Evolutionary conservation across 306 rosid genomes (phyloP).

Genomic region (Biancaea sappan): DNA sequence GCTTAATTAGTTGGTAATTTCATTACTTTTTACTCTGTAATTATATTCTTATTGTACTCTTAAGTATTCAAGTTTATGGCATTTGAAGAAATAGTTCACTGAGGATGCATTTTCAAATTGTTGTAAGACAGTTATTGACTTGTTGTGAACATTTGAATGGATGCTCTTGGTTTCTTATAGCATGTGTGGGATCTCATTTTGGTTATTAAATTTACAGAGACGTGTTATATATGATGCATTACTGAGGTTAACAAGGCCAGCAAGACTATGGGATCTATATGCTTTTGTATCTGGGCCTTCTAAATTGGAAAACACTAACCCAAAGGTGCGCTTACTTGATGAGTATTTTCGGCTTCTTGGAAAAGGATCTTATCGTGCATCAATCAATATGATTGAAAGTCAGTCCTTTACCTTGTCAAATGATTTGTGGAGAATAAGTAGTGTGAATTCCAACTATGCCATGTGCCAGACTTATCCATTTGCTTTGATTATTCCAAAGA

Average conservation of each 20-base stretch:
- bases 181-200: conserved; percentile 42
- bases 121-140: not conserved
- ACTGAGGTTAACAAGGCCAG: conserved; percentile 61
- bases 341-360: conserved; percentile 98
- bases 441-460: conserved; percentile 68
- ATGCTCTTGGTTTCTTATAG: conserved; percentile 38
- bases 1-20: not conserved
- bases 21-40: not conserved
- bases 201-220: conserved; percentile 64
- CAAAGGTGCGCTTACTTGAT: conserved; percentile 77
- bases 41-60: conserved; percentile 17
- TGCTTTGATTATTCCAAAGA: conserved; percentile 84
- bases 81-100: not conserved
- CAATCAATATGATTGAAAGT: conserved; percentile 65
- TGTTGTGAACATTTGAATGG: not conserved
- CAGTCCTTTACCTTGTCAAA: conserved; percentile 79
- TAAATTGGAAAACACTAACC: conserved; percentile 58
- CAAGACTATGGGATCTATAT: conserved; percentile 80
- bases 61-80: conserved; percentile 11
- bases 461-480: conserved; percentile 93
- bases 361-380: conserved; percentile 53
- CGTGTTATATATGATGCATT: conserved; percentile 71
- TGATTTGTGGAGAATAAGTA: conserved; percentile 85
- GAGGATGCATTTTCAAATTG: conserved; percentile 7
- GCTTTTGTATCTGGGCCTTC: conserved; percentile 81